Evolutionary conservation across 768 basidiomycete genomes (phyloP).

Genomic region (Trametes villosa): DNA sequence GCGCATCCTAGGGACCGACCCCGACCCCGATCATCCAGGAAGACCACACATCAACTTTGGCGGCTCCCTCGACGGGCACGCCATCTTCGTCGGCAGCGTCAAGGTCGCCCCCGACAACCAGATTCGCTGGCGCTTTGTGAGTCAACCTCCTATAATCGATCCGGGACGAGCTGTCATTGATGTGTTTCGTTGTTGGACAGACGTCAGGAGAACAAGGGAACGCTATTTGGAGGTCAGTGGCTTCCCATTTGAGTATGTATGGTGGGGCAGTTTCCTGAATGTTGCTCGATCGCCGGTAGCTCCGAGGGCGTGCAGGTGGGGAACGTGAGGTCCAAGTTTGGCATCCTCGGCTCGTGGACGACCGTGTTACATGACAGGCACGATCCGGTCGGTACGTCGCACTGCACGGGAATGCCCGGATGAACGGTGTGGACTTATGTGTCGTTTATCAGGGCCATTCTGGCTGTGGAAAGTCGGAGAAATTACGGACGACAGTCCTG

Average conservation of each 20-base stretch:
- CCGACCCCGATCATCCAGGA: slow-evolving; percentile 52
- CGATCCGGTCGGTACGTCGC: slow-evolving; percentile 52
- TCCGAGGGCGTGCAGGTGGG: slow-evolving; percentile 69
- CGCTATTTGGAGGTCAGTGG: slow-evolving; percentile 59
- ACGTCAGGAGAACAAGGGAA: slow-evolving; percentile 51
- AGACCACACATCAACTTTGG: slow-evolving; percentile 58
- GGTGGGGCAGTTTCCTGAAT: background rate
- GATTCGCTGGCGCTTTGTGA: slow-evolving; percentile 67
- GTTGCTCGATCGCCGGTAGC: too few species aligned
- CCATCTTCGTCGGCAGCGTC: slow-evolving; percentile 56
- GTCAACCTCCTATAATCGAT: too few species aligned
- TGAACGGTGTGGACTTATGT: background rate
- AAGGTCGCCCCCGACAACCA: slow-evolving; percentile 60
- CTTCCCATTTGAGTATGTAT: background rate
- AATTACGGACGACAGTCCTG: background rate
- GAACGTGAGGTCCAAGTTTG: slow-evolving; percentile 58
- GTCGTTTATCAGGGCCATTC: slow-evolving; percentile 32
- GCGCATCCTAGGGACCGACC: slow-evolving; percentile 43
- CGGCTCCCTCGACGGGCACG: slow-evolving; percentile 50
- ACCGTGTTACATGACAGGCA: slow-evolving; percentile 50
- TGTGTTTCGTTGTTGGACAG: background rate
- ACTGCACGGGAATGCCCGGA: too few species aligned
- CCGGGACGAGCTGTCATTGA: too few species aligned
- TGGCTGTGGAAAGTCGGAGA: slow-evolving; percentile 34
- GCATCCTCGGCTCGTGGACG: slow-evolving; percentile 60